Percentiles rank a stretch among this genome's conserved stretches.
Conservation (phyloP, 1,139 yeast species). For the Blastobotrys arbuscula region DNA sequence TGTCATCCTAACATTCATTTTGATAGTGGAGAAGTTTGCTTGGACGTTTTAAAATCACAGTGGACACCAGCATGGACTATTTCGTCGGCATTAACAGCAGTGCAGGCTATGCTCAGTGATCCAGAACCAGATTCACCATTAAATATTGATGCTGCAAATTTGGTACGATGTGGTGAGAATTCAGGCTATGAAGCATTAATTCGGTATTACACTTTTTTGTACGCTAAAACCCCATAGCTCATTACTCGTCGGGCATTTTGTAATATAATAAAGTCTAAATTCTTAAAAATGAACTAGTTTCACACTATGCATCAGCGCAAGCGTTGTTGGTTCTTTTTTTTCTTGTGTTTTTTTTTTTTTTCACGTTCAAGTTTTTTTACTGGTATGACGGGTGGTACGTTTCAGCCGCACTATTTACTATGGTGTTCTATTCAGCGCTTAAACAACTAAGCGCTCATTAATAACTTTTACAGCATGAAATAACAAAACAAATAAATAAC, state of each 20-base stretch:
- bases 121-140: constrained; percentile 88
- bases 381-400: too few species aligned
- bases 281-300: too few species aligned
- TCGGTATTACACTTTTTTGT: constrained; percentile 50
- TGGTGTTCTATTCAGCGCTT: too few species aligned
- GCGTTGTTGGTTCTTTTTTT: too few species aligned
- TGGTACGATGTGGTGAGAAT: constrained; percentile 53
- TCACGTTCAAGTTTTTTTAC: too few species aligned
- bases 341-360: too few species aligned
- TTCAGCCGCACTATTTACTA: too few species aligned
- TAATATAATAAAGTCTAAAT: too few species aligned
- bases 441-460: too few species aligned
- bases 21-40: constrained; percentile 71
- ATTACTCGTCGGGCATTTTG: too few species aligned
- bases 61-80: constrained; percentile 94
- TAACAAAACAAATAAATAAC: too few species aligned
- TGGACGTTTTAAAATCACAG: constrained; percentile 63
- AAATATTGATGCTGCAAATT: constrained; percentile 79
- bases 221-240: constrained; percentile 22
- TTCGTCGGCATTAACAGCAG: constrained; percentile 63
- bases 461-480: too few species aligned
- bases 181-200: constrained; percentile 57
- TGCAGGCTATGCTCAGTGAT: constrained; percentile 58
- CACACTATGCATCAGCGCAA: neutral
- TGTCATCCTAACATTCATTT: constrained; percentile 74